These are phyloP conservation scores for Saccharomyces cerevisiae DNA, from an alignment of 805 yeast species.

Conservation along the genomic window DNA sequence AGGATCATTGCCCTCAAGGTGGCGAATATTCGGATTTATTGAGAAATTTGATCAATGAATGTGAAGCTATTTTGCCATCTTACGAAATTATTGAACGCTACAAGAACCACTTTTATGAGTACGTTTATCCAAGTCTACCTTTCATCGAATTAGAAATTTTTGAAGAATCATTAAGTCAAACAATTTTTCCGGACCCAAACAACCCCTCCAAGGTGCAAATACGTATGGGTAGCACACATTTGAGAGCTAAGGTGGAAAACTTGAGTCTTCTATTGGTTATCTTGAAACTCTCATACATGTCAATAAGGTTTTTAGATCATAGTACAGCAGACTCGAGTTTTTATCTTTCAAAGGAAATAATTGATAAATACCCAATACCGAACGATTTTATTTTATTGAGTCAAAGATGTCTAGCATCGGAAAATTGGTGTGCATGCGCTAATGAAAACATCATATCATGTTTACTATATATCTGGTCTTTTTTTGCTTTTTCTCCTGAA, in stretches of 20 bases:
- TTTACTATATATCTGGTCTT: slow-evolving; percentile 28
- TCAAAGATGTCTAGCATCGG: slow-evolving; percentile 23
- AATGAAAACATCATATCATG: slow-evolving; percentile 28
- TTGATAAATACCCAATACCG: slow-evolving; percentile 21
- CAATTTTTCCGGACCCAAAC: slow-evolving; percentile 14
- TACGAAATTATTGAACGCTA: slow-evolving; percentile 16
- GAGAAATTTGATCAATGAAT: slow-evolving; percentile 13
- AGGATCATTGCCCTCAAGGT: slow-evolving; percentile 20
- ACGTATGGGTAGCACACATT: slow-evolving; percentile 19
- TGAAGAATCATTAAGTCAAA: slow-evolving; percentile 22
- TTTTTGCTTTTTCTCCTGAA: slow-evolving; percentile 29
- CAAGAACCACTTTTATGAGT: slow-evolving; percentile 22
- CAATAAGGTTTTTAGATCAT: slow-evolving; percentile 15
- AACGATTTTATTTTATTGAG: slow-evolving; percentile 22
- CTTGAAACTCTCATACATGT: slow-evolving; percentile 24
- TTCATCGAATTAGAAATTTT: slow-evolving; percentile 23
- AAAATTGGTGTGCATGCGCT: slow-evolving; percentile 26
- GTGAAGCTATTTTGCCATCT: slow-evolving; percentile 25
- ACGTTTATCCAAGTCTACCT: slow-evolving; percentile 23
- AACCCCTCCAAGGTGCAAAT: slow-evolving; percentile 17
- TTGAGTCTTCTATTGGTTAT: slow-evolving; percentile 21
- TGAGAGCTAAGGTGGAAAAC: slow-evolving; percentile 25
- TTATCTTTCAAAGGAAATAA: slow-evolving; percentile 10
- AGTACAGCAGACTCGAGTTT: slow-evolving; percentile 6
- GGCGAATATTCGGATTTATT: slow-evolving; percentile 23